Percentiles rank a stretch among this genome's conserved stretches.
Evolutionary conservation across 805 yeast genomes (phyloP).

Genomic region (Debaryomyces hansenii): DNA sequence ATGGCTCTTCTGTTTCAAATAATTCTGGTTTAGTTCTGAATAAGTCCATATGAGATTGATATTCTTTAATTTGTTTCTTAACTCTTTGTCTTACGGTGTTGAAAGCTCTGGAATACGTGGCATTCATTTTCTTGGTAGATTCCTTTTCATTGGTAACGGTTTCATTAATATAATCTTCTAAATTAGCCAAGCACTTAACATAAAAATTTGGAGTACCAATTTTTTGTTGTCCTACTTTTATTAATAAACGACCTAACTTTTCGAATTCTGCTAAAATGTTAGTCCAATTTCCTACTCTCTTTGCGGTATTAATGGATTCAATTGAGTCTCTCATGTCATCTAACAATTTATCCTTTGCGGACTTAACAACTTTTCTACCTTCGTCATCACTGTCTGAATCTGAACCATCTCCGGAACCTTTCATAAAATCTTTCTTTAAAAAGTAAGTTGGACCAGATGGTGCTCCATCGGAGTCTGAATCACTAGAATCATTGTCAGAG

Average conservation of each 20-base stretch:
- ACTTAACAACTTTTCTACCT: slow-evolving; percentile 82
- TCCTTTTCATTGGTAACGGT: slow-evolving; percentile 52
- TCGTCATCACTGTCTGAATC: slow-evolving; percentile 60
- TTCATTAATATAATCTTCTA: slow-evolving; percentile 66
- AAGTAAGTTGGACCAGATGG: slow-evolving; percentile 56
- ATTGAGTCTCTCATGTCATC: slow-evolving; percentile 78
- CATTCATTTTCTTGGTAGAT: slow-evolving; percentile 70
- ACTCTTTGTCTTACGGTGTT: slow-evolving; percentile 88
- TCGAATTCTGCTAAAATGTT: slow-evolving; percentile 76
- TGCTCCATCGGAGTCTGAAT: slow-evolving; percentile 29
- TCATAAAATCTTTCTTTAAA: slow-evolving; percentile 50
- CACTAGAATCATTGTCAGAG: slow-evolving; percentile 25
- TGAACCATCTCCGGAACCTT: slow-evolving; percentile 32
- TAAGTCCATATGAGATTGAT: slow-evolving; percentile 54
- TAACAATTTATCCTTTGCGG: slow-evolving; percentile 87
- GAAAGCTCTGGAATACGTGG: slow-evolving; percentile 80
- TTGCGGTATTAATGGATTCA: slow-evolving; percentile 67
- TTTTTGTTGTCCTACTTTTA: slow-evolving; percentile 76
- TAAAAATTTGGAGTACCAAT: slow-evolving; percentile 69
- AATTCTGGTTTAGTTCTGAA: slow-evolving; percentile 70
- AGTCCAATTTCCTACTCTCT: slow-evolving; percentile 77
- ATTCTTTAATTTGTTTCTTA: slow-evolving; percentile 74
- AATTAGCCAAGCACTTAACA: slow-evolving; percentile 64
- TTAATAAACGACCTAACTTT: slow-evolving; percentile 62
- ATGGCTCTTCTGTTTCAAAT: slow-evolving; percentile 59